Percentiles rank a stretch among this genome's conserved stretches.
Conservation (phyloP, 176 grass and related monocot species). For the Chrysopogon serrulatus region DNA sequence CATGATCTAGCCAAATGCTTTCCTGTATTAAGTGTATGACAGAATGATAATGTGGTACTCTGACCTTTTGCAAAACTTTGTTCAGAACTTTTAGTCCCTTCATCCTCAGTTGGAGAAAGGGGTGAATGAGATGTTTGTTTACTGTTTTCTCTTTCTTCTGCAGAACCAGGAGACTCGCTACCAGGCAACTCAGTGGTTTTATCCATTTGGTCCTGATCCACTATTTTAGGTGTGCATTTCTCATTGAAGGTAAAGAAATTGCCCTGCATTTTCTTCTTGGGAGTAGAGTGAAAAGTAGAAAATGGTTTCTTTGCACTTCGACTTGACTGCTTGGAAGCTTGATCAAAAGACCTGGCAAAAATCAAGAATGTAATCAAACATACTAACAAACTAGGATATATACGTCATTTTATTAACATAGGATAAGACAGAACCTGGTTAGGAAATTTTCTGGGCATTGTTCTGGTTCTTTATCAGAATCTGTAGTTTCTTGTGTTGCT, state of each 20-base stretch:
- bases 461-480: constrained; percentile 6
- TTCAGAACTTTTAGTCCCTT: constrained; percentile 35
- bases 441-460: constrained; percentile 62
- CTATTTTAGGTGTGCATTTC: constrained; percentile 36
- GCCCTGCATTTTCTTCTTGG: constrained; percentile 37
- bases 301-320: constrained; percentile 57
- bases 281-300: constrained; percentile 44
- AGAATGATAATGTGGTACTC: neutral
- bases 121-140: constrained; percentile 33
- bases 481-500: neutral
- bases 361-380: neutral
- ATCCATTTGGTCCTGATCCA: constrained; percentile 24
- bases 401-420: neutral
- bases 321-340: constrained; percentile 30
- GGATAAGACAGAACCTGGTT: neutral
- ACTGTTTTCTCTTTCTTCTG: constrained; percentile 25
- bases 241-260: constrained; percentile 51
- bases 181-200: constrained; percentile 32
- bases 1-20: constrained; percentile 3
- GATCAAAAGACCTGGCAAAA: neutral
- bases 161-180: constrained; percentile 32
- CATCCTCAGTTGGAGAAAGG: constrained; percentile 35
- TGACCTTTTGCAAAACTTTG: constrained; percentile 44
- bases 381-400: neutral
- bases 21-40: neutral